Conservation (phyloP, 768 basidiomycete genomes). For the Mycena galopus region DNA sequence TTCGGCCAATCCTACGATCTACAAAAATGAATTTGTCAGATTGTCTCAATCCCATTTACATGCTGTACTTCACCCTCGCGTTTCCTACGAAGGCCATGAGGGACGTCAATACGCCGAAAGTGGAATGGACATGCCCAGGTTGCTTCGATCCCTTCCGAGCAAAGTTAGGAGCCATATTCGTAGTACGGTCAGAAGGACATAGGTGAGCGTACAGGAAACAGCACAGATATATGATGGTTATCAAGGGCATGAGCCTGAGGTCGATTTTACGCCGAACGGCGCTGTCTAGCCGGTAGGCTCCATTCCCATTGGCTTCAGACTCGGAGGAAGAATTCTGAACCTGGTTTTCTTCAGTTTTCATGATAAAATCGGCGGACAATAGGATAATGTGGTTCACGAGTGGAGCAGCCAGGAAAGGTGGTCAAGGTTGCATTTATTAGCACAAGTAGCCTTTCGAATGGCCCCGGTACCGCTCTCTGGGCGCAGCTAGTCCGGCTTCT, state of each 20-base stretch:
- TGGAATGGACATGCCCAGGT: conserved; percentile 51
- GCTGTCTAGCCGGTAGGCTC: conserved; percentile 29
- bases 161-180: background rate
- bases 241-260: conserved; percentile 55
- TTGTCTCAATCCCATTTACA: background rate
- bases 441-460: background rate
- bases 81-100: conserved; percentile 46
- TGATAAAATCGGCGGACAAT: background rate
- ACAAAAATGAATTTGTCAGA: background rate
- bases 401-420: background rate
- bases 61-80: conserved; percentile 40
- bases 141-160: conserved; percentile 55
- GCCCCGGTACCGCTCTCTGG: conserved; percentile 12
- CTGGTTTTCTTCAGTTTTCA: conserved; percentile 14
- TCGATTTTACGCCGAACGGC: conserved; percentile 23
- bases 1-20: conserved; percentile 58
- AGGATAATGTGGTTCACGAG: conserved; percentile 7
- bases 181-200: conserved; percentile 2
- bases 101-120: background rate
- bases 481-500: conserved; percentile 2
- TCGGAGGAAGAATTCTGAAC: background rate
- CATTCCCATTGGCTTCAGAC: conserved; percentile 36
- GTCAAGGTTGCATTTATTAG: conserved; percentile 26
- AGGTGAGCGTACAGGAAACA: conserved; percentile 66
- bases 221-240: conserved; percentile 68